phyloP scores from a whole-genome alignment of 371 early-diverging fungal genomes.

The Rhizopus sp. region DNA sequence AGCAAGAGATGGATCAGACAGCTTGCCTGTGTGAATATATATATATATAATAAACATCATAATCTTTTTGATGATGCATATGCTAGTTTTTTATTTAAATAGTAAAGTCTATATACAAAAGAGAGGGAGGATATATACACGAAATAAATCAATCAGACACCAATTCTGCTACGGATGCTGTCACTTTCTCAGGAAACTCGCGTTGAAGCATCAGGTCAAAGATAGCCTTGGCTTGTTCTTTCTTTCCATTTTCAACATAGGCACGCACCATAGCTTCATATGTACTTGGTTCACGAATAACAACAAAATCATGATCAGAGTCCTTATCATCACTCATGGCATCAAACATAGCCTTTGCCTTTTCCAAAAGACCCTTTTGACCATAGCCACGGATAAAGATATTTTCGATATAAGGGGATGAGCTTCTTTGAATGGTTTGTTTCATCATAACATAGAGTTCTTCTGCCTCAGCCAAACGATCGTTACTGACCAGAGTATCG shows the following conservation, averaged over 20 bases:
- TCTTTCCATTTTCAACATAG: conserved; percentile 50
- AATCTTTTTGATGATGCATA: background rate
- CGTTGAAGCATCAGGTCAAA: conserved; percentile 45
- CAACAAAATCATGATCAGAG: conserved; percentile 15
- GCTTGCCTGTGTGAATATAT: conserved; percentile 33
- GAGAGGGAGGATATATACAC: conserved; percentile 13
- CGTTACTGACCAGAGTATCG: conserved; percentile 56
- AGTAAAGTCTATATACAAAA: conserved; percentile 2
- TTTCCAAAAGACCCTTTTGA: conserved; percentile 38
- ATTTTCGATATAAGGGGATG: conserved; percentile 66
- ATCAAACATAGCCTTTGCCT: conserved; percentile 55
- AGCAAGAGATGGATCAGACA: conserved; percentile 36
- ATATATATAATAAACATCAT: conserved; percentile 1
- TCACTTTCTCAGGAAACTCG: conserved; percentile 53
- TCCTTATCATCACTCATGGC: conserved; percentile 56
- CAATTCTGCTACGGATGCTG: conserved; percentile 42
- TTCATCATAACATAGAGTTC: conserved; percentile 38
- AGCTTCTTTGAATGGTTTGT: conserved; percentile 29
- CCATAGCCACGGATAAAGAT: conserved; percentile 66
- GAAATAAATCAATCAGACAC: conserved; percentile 11
- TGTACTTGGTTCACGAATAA: conserved; percentile 65
- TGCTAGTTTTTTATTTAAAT: conserved; percentile 4
- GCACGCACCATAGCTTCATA: conserved; percentile 66
- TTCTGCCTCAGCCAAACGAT: conserved; percentile 47
- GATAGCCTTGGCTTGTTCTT: conserved; percentile 44